These are phyloP conservation scores for Penicillium sp. DNA, from an alignment of 2,329 filamentous ascomycete species.

Conservation along the genomic window DNA sequence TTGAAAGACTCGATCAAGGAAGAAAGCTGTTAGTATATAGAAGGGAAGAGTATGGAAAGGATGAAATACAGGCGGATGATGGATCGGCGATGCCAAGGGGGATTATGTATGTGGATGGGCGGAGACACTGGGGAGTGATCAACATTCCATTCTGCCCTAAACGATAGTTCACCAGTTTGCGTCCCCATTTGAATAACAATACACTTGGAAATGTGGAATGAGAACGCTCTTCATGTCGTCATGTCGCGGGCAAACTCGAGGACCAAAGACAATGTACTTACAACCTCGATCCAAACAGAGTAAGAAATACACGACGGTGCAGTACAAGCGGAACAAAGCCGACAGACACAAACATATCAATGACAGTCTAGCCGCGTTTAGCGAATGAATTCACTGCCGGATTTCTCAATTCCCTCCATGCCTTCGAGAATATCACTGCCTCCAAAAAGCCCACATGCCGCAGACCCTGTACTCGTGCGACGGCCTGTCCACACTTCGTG, in stretches of 20 bases:
- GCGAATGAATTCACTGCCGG: constrained; percentile 63
- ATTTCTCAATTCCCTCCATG: constrained; percentile 71
- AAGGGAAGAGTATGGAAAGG: background rate
- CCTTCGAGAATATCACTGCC: constrained; percentile 85
- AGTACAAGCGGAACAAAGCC: background rate
- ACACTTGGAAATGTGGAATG: background rate
- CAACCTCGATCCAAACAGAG: background rate
- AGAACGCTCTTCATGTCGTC: background rate
- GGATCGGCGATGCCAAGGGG: background rate
- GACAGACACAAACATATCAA: background rate
- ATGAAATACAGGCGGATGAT: background rate
- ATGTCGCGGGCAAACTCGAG: background rate
- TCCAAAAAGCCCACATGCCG: constrained; percentile 66
- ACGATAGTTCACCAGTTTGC: background rate
- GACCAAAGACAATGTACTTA: background rate
- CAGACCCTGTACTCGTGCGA: constrained; percentile 55
- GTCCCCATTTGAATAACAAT: background rate
- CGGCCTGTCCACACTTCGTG: constrained; percentile 87
- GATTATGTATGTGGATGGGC: background rate
- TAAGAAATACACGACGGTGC: background rate
- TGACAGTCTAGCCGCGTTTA: constrained; percentile 4
- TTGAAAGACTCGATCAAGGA: background rate
- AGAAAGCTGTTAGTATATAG: background rate
- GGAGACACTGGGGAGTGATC: constrained; percentile 7
- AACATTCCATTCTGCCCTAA: constrained; percentile 12